Percentiles rank a stretch among this genome's conserved stretches.
These are phyloP conservation scores for Pichia norvegensis DNA, from an alignment of 1,139 yeast genomes.

Conservation along the genomic window DNA sequence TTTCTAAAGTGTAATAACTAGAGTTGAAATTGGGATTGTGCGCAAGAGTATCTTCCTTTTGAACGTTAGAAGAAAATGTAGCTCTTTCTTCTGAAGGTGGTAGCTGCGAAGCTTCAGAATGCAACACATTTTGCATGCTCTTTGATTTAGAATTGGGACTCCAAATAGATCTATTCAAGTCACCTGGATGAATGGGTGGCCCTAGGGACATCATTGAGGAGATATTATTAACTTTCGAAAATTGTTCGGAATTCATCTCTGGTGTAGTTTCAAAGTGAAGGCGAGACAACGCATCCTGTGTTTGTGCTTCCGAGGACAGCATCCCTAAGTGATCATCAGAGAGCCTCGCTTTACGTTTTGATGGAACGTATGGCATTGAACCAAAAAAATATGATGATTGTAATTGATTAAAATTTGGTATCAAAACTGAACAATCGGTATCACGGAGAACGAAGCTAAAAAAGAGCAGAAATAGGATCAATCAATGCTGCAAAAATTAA, in stretches of 20 bases:
- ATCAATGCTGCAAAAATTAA: background rate
- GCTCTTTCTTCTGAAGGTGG: background rate
- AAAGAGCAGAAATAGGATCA: background rate
- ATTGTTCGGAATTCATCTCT: background rate
- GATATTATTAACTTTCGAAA: background rate
- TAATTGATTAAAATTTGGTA: background rate
- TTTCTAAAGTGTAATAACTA: background rate
- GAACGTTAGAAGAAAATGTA: background rate
- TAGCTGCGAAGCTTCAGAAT: background rate
- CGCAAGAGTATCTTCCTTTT: too few species aligned
- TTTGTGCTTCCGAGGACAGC: too few species aligned
- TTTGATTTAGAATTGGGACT: too few species aligned
- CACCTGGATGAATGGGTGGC: background rate
- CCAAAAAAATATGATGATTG: background rate
- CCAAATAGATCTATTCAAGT: background rate
- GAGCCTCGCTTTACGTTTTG: background rate
- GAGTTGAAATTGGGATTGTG: background rate
- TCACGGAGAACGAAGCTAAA: background rate
- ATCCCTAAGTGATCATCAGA: background rate
- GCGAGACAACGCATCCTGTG: too few species aligned
- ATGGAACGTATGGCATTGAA: slow-evolving; percentile 14
- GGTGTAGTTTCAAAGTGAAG: background rate
- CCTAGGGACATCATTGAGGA: background rate
- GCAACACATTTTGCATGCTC: background rate
- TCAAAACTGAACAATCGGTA: background rate